Percentiles rank a stretch among this genome's conserved stretches.
phyloP scores from a whole-genome alignment of 2,329 filamentous ascomycete species.

The Lithohypha guttulata region DNA sequence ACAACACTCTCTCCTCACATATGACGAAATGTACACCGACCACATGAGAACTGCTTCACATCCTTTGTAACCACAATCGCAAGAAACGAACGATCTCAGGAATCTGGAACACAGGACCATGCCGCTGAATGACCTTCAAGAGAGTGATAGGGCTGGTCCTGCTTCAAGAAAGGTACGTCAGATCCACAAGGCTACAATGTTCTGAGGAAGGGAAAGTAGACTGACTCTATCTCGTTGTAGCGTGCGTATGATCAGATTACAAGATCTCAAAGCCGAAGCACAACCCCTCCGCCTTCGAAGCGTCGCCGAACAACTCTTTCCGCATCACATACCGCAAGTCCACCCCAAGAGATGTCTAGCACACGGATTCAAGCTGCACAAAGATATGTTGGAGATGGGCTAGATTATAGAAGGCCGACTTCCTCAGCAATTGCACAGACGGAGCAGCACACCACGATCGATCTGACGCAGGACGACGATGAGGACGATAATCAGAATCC shows the following conservation, averaged over 20 bases:
- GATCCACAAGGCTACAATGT: too few species aligned
- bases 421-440: slow-evolving; percentile 27
- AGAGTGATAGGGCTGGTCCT: slow-evolving; percentile 8
- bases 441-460: slow-evolving; percentile 9
- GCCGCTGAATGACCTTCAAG: slow-evolving; percentile 6
- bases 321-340: slow-evolving; percentile 17
- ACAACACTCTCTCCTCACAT: too few species aligned
- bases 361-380: slow-evolving; percentile 23
- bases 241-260: slow-evolving; percentile 21
- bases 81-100: too few species aligned
- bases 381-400: slow-evolving; percentile 41
- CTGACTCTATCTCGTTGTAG: slow-evolving; percentile 10
- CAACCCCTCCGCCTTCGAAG: slow-evolving; percentile 20
- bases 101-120: slow-evolving; percentile 5
- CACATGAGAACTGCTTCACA: too few species aligned
- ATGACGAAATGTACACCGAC: too few species aligned
- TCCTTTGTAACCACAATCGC: too few species aligned
- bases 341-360: slow-evolving; percentile 11
- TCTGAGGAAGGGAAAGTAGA: too few species aligned
- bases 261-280: slow-evolving; percentile 19
- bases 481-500: background rate
- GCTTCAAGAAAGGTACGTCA: slow-evolving; percentile 14
- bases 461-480: slow-evolving; percentile 29
- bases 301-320: slow-evolving; percentile 16
- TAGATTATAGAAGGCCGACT: slow-evolving; percentile 44